Conservation (phyloP, 179 eudicot genomes). For the Gypsophila paniculata region DNA sequence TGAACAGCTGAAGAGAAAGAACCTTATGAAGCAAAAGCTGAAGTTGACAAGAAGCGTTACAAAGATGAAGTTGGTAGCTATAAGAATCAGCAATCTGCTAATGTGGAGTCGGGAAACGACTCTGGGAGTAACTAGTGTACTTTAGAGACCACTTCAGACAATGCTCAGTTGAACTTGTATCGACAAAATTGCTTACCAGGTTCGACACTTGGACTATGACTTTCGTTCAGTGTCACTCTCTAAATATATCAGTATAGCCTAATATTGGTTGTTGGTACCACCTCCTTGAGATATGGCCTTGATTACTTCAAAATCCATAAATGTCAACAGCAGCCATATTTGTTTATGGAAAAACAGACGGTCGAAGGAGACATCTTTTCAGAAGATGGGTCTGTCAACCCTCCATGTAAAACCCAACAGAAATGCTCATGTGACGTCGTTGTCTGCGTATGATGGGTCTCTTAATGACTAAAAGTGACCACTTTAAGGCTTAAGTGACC, state of each 20-base stretch:
- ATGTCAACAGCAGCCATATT: too few species aligned
- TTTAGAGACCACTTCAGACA: not conserved
- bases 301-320: too few species aligned
- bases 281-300: too few species aligned
- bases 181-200: not conserved
- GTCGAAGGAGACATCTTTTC: too few species aligned
- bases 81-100: conserved; percentile 51
- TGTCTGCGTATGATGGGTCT: too few species aligned
- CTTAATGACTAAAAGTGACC: too few species aligned
- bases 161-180: not conserved
- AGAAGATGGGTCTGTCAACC: too few species aligned
- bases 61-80: conserved; percentile 55
- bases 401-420: too few species aligned
- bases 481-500: too few species aligned
- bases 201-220: not conserved
- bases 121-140: conserved; percentile 45
- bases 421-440: too few species aligned
- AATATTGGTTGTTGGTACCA: not conserved
- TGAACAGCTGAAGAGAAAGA: conserved; percentile 83
- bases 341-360: too few species aligned
- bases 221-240: not conserved
- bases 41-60: conserved; percentile 71
- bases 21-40: conserved; percentile 75
- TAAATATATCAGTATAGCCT: not conserved
- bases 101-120: conserved; percentile 56